Evolutionary conservation across 2,329 filamentous ascomycete genomes (phyloP), one percentile per base, ranked within the genome.

Genomic region (Apiospora malaysiana): DNA sequence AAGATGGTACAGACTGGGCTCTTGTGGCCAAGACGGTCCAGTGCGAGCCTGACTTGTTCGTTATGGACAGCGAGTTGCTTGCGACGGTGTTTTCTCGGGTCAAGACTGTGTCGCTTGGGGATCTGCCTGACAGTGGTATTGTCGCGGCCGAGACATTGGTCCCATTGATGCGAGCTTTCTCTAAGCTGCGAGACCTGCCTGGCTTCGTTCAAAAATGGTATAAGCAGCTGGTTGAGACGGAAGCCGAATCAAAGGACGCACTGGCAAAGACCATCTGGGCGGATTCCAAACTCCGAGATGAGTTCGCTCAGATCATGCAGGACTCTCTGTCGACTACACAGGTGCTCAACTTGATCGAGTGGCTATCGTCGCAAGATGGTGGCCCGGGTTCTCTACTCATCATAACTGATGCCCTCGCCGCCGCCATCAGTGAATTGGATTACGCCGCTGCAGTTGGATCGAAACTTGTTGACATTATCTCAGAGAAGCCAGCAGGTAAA

Each of bases 21-120:
- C 72, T 87, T 25, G 69, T 87, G 25, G 79, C 81, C 16, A 80
- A 81, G 42, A 76, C 85, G n/a, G 77, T 87, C 23, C 75, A 79
- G 27, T 81, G 85, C 68, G 84, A 87, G 73, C 74, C 83, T 3
- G 83, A 83, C 72, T 80, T 85, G 6, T 86, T 87, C 72, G 77
- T 85, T 2, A 78, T 81, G 67, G 76, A 80, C 37, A 75, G 79
- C 32, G 73, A 79, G 51, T 68, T 81, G 14, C 71, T 81, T 6
- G 72, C 77, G 12, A 71, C 74, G 1, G 71, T 84, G 16, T 75
- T 85, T 42, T 73, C 74, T 25, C 75, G 73, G 49, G 77, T 83
- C 32, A 81, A 78, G 71, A 70, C 63, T 71, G 43, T 73, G 73
- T 70, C 66, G 68, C 67, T 69, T 66, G 10, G 78, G 71, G 77